Evolutionary conservation across 768 basidiomycete genomes (phyloP), one percentile per base, ranked within the genome.

Genomic region (Phanerodontia chrysosporium): DNA sequence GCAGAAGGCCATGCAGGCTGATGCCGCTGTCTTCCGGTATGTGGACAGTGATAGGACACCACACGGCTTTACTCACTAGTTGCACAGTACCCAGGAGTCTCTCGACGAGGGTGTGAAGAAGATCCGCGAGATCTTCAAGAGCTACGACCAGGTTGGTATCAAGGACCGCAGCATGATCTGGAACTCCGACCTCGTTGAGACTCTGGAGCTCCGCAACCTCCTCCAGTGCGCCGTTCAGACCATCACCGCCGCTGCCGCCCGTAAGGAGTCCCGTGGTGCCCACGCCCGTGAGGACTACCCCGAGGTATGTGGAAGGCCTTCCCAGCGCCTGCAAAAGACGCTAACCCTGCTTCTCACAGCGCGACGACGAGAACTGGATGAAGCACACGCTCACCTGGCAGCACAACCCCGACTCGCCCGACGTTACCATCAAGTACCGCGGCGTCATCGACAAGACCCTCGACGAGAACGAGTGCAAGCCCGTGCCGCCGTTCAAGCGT

Each of bases 131-230:
- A 93, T 98, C 66, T 95, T 95, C 81, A 85, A 89, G 70, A 92
- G 83, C 69, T 98, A 86, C 74, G 81, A 89, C 65, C 83, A 96
- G 45, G 90, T 99, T 64, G 92, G 95, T 55, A 92, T 97, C 80
- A 95, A 97, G 79, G 97, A 98, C 74, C 83, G 97, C 70, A 93
- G 92, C 75, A 92, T 98, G 95, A 97, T 98, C 74, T 99, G 96
- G 97, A 98, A 98, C 78, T 92, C 93, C 65, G 97, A 99, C 72
- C 87, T 99, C 59, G 82, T 98, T 62, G 97, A 99, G 78, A 98
- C 95, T 10, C 83, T 98, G 56, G 97, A 99, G 73, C 87, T 98
- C 42, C 89, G 95, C 73, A 99, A 98, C 76, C 78, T 97, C 64
- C 82, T 97, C 68, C 95, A 96, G 72, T 92, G 90, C 69, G 97